Evolutionary conservation across 2,329 filamentous ascomycete species (phyloP).

Genomic region (Aureobasidium musti): DNA sequence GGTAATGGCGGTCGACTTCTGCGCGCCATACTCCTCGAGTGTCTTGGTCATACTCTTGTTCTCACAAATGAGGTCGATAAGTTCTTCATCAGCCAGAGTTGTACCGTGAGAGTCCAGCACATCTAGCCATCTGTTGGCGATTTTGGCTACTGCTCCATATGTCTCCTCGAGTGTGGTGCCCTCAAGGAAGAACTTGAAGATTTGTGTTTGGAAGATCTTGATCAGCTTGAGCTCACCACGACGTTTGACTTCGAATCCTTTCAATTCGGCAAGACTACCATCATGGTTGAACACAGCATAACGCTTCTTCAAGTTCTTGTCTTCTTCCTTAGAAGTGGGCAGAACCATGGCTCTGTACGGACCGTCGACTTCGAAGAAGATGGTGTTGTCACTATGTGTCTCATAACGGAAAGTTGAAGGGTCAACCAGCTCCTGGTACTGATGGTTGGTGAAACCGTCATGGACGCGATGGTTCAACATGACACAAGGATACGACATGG

Average conservation of each 20-base stretch:
- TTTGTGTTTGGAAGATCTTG: constrained; percentile 99
- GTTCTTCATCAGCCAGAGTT: constrained; percentile 90
- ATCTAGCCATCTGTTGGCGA: constrained; percentile 95
- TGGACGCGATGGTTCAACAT: constrained; percentile 99
- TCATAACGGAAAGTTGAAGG: constrained; percentile 82
- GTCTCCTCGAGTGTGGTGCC: constrained; percentile 84
- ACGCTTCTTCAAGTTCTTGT: constrained; percentile 99
- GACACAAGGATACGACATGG: constrained; percentile 97
- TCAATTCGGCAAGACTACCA: constrained; percentile 89
- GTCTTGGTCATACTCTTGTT: constrained; percentile 99
- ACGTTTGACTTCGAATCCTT: constrained; percentile 96
- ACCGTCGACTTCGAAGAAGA: constrained; percentile 98
- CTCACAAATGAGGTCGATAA: constrained; percentile 99
- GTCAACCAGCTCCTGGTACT: constrained; percentile 89
- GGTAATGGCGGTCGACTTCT: constrained; percentile 99
- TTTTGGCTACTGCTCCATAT: constrained; percentile 87
- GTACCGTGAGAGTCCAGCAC: constrained; percentile 85
- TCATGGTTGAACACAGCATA: constrained; percentile 99
- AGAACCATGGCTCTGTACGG: constrained; percentile 97
- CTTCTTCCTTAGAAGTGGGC: constrained; percentile 96
- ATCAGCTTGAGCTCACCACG: constrained; percentile 98
- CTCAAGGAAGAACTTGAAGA: constrained; percentile 99
- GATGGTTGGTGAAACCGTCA: constrained; percentile 91
- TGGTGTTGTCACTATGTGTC: constrained; percentile 97
- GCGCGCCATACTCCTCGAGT: constrained; percentile 88